Percentiles rank a stretch among this genome's conserved stretches.
These are phyloP conservation scores for Tuber calosporum DNA, from an alignment of 495 filamentous ascomycete species.

Conservation along the genomic window DNA sequence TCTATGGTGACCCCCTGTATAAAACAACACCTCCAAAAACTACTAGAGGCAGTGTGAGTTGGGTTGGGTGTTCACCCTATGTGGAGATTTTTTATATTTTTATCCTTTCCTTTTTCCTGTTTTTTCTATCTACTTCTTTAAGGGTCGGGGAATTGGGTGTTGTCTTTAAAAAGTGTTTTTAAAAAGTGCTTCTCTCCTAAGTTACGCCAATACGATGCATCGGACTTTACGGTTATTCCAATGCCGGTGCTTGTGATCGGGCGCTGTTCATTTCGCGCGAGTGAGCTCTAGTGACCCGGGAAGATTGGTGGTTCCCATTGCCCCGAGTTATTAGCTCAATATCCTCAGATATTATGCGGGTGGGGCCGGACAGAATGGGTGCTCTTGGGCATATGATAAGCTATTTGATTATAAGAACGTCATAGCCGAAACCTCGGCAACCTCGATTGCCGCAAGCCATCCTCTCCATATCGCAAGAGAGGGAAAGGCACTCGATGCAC, in stretches of 20 bases:
- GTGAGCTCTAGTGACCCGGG: neutral
- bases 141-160: neutral
- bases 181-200: neutral
- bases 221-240: neutral
- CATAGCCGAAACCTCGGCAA: neutral
- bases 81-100: neutral
- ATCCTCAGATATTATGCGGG: neutral
- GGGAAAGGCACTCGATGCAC: neutral
- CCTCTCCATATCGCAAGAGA: neutral
- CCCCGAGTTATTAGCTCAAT: neutral
- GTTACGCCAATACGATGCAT: neutral
- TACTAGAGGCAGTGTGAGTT: neutral
- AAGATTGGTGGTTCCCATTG: neutral
- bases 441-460: neutral
- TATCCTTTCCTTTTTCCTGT: neutral
- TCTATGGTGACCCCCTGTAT: neutral
- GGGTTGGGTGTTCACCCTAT: neutral
- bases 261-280: neutral
- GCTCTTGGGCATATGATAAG: neutral
- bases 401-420: neutral
- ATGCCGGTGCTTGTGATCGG: neutral
- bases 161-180: neutral
- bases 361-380: neutral
- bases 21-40: neutral
- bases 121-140: neutral